Base-by-base conservation (phyloP, 2,329 filamentous ascomycete species). In the Beauveria australis region DNA sequence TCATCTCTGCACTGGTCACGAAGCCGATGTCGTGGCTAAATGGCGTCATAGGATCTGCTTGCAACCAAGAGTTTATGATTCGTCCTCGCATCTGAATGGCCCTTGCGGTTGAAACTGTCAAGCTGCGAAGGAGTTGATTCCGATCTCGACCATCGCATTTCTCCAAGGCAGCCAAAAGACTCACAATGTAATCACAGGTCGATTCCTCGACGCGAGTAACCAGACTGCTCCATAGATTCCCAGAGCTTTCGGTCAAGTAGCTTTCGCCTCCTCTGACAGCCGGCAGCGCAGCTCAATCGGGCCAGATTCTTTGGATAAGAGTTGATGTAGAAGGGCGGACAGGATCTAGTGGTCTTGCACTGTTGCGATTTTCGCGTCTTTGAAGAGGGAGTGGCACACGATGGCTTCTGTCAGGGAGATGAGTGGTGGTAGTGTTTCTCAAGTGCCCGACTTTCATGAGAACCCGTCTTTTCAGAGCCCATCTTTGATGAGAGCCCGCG, bases 31-130 rank as follows among this genome's bases (percentile, higher is more conserved):
- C 73, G 2, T 59, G n/a, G 16, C 58, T 43, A 18, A 6, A 74
- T 63, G 9, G 64, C 22, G 18, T 62, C 54, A 33, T 71, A 72
- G 3, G 70, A 70, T 3, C 72, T 66, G 53, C 71, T 73, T 0
- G 70, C 72, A 5, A 74, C 49, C 16, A 74, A 62, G 53, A 73
- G 70, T 61, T 72, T 73, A 33, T 72, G 60, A 30, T 12, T 67
- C 3, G 52, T 62, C 9, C 48, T 52, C 19, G 12, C 24, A 12
- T 54, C 12, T 2, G 19, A 46, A 5, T 55, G 18, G 26, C 10
- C 18, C 2, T 10, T 5, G n/a, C 18, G 18, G 22, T 51, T 33
- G 18, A 30, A 30, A 19, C 14, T 18, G n/a, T 41, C 48, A 10
- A 59, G 24, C 4, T 28, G 6, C 22, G 14, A 19, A 52, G 26